Evolutionary conservation across 768 basidiomycete genomes (phyloP).

Genomic region (Rhodotorula babjevae): DNA sequence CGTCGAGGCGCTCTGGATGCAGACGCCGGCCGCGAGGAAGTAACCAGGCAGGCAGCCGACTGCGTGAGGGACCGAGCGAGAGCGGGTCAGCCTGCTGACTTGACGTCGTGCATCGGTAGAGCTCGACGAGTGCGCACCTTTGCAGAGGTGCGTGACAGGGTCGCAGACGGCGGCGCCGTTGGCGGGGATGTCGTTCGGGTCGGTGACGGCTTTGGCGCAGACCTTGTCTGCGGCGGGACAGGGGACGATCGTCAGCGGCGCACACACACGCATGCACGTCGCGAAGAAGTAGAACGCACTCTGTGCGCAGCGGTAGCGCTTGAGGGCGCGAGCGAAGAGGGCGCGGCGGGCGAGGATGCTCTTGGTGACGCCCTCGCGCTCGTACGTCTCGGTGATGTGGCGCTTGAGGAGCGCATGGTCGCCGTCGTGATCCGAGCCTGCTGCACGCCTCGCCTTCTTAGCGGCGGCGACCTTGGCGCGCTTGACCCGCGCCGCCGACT

Average conservation of each 20-base stretch:
- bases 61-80: not conserved
- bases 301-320: not conserved
- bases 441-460: conserved; percentile 1
- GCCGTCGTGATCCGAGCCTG: not conserved
- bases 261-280: too few species aligned
- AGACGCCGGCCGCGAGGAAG: conserved; percentile 17
- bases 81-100: not conserved
- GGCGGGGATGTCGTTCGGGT: conserved; percentile 19
- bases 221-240: not conserved
- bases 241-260: too few species aligned
- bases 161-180: conserved; percentile 30
- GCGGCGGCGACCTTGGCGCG: conserved; percentile 15
- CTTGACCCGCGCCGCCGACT: conserved; percentile 26
- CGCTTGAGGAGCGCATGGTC: conserved; percentile 4
- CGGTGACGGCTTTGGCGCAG: conserved; percentile 13
- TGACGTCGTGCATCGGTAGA: not conserved
- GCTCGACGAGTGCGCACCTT: not conserved
- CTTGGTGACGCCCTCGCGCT: not conserved
- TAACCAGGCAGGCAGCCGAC: conserved; percentile 10
- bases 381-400: not conserved
- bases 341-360: conserved; percentile 1
- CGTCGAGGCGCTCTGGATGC: conserved; percentile 6
- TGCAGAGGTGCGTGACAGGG: conserved; percentile 15
- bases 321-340: conserved; percentile 3
- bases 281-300: too few species aligned